phyloP scores from a whole-genome alignment of 2,329 filamentous ascomycete genomes.

The Leptographium lundbergii region DNA sequence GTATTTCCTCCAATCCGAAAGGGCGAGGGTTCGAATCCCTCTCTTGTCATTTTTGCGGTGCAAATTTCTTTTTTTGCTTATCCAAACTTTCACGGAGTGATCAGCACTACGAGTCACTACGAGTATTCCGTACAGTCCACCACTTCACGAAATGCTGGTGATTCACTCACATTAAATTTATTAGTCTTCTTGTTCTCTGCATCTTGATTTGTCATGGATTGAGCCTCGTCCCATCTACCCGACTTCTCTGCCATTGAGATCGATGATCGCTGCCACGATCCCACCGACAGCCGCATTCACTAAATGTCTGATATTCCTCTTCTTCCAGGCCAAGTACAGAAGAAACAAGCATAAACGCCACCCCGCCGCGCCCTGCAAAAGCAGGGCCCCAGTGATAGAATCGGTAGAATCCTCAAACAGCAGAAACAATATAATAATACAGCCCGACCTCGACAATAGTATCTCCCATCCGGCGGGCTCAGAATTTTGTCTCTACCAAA shows the following conservation, averaged over 20 bases:
- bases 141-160: no score
- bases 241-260: no score
- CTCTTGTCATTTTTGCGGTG: conserved; percentile 11
- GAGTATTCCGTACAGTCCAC: neutral
- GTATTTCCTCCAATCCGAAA: conserved; percentile 13
- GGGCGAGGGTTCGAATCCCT: conserved; percentile 16
- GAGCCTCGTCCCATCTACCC: no score
- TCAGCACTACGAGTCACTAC: neutral
- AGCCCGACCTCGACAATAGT: neutral
- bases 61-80: neutral
- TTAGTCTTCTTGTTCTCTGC: neutral
- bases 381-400: neutral
- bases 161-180: neutral
- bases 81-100: no score
- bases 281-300: neutral
- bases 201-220: no score
- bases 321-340: neutral
- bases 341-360: neutral
- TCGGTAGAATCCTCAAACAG: neutral
- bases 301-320: neutral
- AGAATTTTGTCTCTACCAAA: neutral
- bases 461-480: neutral
- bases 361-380: neutral
- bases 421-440: neutral
- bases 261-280: neutral